A percentile compares a stretch with the other conserved stretches of the same genome.
These are phyloP conservation scores for Crithidia sp. DNA, from an alignment of 208 protist genomes.

Conservation along the genomic window DNA sequence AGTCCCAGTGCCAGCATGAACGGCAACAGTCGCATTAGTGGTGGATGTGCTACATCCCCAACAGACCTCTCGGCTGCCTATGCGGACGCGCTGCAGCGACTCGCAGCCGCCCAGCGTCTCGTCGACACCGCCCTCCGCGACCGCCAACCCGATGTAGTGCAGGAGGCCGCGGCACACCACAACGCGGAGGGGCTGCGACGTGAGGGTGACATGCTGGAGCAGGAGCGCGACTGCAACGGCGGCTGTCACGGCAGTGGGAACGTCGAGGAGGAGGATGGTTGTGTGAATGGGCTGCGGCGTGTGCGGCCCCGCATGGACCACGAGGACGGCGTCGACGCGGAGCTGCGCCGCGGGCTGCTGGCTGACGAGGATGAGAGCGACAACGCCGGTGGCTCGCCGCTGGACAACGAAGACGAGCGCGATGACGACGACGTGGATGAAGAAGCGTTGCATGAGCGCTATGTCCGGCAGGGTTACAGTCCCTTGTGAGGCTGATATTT, in stretches of 20 bases:
- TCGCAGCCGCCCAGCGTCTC: conserved; percentile 16
- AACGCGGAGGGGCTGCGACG: neutral
- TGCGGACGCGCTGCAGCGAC: conserved; percentile 10
- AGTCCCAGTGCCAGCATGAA: neutral
- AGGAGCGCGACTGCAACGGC: conserved; percentile 5
- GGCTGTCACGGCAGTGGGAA: neutral
- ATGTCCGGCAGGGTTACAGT: conserved; percentile 34
- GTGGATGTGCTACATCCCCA: neutral
- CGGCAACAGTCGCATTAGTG: neutral
- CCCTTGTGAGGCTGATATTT: conserved; percentile 14
- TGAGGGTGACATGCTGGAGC: conserved; percentile 8
- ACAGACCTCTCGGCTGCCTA: neutral
- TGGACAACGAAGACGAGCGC: conserved; percentile 4
- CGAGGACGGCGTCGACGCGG: conserved; percentile 23
- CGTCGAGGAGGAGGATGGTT: no score
- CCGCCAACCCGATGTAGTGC: conserved; percentile 35
- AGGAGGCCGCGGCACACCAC: conserved; percentile 17
- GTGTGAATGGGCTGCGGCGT: neutral
- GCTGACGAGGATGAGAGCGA: conserved; percentile 20
- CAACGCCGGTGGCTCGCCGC: neutral
- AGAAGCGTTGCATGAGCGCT: conserved; percentile 23
- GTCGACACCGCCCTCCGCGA: conserved; percentile 35
- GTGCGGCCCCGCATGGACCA: neutral
- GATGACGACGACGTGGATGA: conserved; percentile 19
- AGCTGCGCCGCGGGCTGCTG: conserved; percentile 23